These are phyloP conservation scores for Aspergillus avenaceus DNA, from an alignment of 495 filamentous ascomycete genomes.

Conservation along the genomic window DNA sequence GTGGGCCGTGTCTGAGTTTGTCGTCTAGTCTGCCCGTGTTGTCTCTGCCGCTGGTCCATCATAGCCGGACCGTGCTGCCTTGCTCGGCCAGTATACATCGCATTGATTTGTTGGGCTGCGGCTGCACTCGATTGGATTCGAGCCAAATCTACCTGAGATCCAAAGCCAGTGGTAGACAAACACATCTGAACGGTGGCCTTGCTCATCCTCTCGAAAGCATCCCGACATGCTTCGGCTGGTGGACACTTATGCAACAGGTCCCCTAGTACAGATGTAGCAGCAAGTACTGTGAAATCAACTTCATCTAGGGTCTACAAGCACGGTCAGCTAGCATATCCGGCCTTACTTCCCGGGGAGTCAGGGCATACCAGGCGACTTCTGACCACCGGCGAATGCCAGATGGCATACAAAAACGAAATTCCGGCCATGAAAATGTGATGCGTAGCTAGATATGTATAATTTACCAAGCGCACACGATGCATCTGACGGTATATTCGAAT, in stretches of 20 bases:
- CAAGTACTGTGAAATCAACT: constrained; percentile 91
- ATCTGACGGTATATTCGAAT: constrained; percentile 86
- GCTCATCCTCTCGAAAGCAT: constrained; percentile 93
- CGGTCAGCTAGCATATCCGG: not conserved
- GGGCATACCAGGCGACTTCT: constrained; percentile 71
- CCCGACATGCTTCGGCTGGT: constrained; percentile 78
- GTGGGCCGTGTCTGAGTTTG: constrained; percentile 24
- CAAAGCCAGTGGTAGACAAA: constrained; percentile 76
- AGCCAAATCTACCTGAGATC: constrained; percentile 43
- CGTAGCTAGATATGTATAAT: constrained; percentile 94
- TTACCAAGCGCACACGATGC: constrained; percentile 83
- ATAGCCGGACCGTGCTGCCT: constrained; percentile 18
- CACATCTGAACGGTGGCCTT: constrained; percentile 94
- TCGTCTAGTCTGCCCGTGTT: constrained; percentile 21
- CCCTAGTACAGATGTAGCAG: constrained; percentile 83
- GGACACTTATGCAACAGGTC: constrained; percentile 76
- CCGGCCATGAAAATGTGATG: constrained; percentile 98
- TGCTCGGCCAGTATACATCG: constrained; percentile 17
- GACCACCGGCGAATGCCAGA: constrained; percentile 92
- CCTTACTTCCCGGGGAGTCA: not conserved
- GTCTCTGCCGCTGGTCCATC: constrained; percentile 23
- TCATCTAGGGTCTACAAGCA: constrained; percentile 75
- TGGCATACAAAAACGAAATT: constrained; percentile 93
- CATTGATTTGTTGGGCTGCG: constrained; percentile 12
- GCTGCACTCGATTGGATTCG: constrained; percentile 14